Base-by-base conservation (phyloP, 257 asterid genomes). In the Henckelia pumila region DNA sequence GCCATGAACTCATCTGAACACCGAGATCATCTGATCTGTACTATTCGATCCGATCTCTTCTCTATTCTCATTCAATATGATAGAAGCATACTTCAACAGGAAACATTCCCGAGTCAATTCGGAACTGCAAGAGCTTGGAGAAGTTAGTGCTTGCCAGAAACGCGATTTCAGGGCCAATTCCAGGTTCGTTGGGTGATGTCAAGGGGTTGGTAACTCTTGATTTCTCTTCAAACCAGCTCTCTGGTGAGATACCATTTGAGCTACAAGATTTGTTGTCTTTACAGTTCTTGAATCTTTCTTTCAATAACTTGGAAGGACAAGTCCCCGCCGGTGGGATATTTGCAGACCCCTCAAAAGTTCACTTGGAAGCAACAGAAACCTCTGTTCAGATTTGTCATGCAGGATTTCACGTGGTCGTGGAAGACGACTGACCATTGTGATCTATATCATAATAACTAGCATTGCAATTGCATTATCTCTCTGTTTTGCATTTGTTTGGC, bases 131-230 rank as follows among this genome's bases (percentile, higher is more conserved):
- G 79, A 84, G 91, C 75, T 72, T 87, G 76, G 78, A 80, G 72
- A 68, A 73, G 8, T 40, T 84, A 30, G 65, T 64, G 2, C 82
- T 87, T 40, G 67, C 84, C 40, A 68, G 78, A 57, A 84, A 87
- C 70, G 40, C 14, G 75, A 44, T 84, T 2, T 66, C 83, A 0
- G 91, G 95, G 56, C 76, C 49, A 40, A 83, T 88, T 70, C 95
- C 95, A 4, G 70, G 59, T 24, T 65, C 76, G 49, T 47, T 87
- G 28, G 82, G 56, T 59, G 37, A 25, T 2, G 29, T 80, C 49
- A 81, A 56, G 67, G 89, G 89, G 8, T 62, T 87, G 73, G 89
- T 80, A 70, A 75, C 53, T 50, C 84, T 85, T 5, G 89, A 85
- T 63, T 77, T 88, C 64, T 85, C 92, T 22, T 77, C 84, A 2